Evolutionary conservation across 345 rosid species (phyloP).

Genomic region (Hypericum perforatum): DNA sequence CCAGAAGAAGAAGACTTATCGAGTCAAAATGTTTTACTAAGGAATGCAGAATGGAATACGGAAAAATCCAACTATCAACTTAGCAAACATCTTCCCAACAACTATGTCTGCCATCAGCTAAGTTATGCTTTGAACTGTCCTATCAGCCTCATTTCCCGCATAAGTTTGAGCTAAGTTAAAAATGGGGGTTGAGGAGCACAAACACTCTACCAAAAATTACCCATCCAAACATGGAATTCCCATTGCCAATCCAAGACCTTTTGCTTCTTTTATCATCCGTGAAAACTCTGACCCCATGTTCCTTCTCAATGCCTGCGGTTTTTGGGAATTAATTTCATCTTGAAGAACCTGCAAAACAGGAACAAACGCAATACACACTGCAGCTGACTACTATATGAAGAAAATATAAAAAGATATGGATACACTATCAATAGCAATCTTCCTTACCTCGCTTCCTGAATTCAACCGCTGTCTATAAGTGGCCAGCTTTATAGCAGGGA

Average conservation of each 20-base stretch:
- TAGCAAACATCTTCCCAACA: neutral
- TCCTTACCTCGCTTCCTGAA: constrained; percentile 43
- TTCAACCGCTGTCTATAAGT: constrained; percentile 67
- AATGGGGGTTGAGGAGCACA: neutral
- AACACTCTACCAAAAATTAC: constrained; percentile 25
- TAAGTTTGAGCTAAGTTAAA: no score
- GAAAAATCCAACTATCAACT: neutral
- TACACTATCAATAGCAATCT: neutral
- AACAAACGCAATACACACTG: neutral
- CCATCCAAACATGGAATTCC: constrained; percentile 92
- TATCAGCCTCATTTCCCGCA: no score
- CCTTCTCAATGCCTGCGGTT: constrained; percentile 51
- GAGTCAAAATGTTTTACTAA: constrained; percentile 3
- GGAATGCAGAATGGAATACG: neutral
- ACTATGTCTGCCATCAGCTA: neutral
- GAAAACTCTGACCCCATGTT: constrained; percentile 94
- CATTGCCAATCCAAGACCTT: constrained; percentile 56
- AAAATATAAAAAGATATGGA: neutral
- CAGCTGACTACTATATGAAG: neutral
- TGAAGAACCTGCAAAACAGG: constrained; percentile 34
- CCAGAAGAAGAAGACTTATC: constrained; percentile 3
- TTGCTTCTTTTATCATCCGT: constrained; percentile 77
- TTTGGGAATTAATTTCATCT: constrained; percentile 32
- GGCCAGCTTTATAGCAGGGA: constrained; percentile 79
- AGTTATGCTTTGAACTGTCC: no score